Percentiles rank a stretch among this genome's conserved stretches.
phyloP scores from a whole-genome alignment of 257 asterid genomes.

The Misopates orontium region DNA sequence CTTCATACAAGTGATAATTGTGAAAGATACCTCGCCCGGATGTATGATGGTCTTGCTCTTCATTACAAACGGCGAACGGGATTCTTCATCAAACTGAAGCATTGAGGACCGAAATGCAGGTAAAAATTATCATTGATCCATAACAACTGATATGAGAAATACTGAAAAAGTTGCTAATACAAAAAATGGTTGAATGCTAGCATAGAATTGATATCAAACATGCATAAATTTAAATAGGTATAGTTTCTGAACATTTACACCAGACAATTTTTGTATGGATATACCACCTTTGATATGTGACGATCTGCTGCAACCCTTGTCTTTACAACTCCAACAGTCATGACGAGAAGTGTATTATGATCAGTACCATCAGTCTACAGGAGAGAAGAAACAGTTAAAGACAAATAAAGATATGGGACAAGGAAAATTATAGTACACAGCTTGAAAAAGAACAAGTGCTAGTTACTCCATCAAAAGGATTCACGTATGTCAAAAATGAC shows the following conservation, averaged over 20 bases:
- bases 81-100: constrained; percentile 77
- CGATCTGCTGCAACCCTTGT: constrained; percentile 90
- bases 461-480: no score
- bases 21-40: constrained; percentile 82
- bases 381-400: constrained; percentile 11
- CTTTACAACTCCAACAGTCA: constrained; percentile 81
- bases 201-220: constrained; percentile 4
- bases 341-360: constrained; percentile 89
- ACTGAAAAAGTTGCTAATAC: background rate
- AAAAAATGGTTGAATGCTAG: constrained; percentile 1
- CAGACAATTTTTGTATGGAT: background rate
- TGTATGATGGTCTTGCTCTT: constrained; percentile 84
- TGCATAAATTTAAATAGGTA: no score
- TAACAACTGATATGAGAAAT: constrained; percentile 20
- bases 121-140: background rate
- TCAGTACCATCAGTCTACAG: constrained; percentile 88
- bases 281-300: constrained; percentile 75
- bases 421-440: constrained; percentile 8
- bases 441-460: background rate
- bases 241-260: background rate
- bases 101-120: constrained; percentile 6
- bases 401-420: constrained; percentile 20
- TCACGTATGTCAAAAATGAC: no score
- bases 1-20: background rate
- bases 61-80: constrained; percentile 92